Percentiles rank a stretch among this genome's conserved stretches.
Conservation (phyloP, 257 asterid genomes). For the Solanum gracilifrons region DNA sequence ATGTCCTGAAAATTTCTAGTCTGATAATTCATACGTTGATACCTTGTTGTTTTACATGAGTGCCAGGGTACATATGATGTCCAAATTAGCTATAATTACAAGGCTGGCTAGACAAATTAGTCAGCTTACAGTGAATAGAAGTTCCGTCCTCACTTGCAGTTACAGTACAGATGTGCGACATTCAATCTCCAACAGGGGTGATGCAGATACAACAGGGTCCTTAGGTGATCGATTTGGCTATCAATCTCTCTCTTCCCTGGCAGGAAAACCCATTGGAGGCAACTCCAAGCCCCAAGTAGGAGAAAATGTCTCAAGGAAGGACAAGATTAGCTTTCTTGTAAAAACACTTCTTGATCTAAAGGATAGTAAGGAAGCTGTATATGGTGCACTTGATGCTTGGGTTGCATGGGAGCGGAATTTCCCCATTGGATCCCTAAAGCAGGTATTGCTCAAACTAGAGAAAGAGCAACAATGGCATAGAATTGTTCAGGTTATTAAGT, state of each 20-base stretch:
- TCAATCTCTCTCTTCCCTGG: conserved; percentile 6
- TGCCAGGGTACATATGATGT: conserved; percentile 15
- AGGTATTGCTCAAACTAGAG: conserved; percentile 51
- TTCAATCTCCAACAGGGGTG: conserved; percentile 10
- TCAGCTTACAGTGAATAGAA: conserved; percentile 17
- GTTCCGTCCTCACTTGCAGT: conserved; percentile 15
- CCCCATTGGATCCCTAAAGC: conserved; percentile 66
- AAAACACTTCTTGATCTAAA: conserved; percentile 42
- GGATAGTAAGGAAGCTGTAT: conserved; percentile 54
- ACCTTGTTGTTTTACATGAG: neutral
- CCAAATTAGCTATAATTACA: conserved; percentile 17
- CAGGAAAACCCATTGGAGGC: conserved; percentile 6
- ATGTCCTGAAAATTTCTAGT: neutral
- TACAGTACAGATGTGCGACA: conserved; percentile 18
- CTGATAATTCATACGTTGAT: neutral
- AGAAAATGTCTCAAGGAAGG: conserved; percentile 58
- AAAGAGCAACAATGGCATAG: conserved; percentile 83
- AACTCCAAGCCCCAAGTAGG: conserved; percentile 36
- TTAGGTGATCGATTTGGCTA: neutral
- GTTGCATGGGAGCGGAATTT: conserved; percentile 80
- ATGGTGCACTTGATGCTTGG: conserved; percentile 82
- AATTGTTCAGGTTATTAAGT: conserved; percentile 71
- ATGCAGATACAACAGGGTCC: conserved; percentile 5
- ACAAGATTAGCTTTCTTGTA: conserved; percentile 49
- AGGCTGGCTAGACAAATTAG: conserved; percentile 28